Base-by-base conservation (phyloP, 2,329 filamentous ascomycete species). In the Pseudopyricularia javanii region DNA sequence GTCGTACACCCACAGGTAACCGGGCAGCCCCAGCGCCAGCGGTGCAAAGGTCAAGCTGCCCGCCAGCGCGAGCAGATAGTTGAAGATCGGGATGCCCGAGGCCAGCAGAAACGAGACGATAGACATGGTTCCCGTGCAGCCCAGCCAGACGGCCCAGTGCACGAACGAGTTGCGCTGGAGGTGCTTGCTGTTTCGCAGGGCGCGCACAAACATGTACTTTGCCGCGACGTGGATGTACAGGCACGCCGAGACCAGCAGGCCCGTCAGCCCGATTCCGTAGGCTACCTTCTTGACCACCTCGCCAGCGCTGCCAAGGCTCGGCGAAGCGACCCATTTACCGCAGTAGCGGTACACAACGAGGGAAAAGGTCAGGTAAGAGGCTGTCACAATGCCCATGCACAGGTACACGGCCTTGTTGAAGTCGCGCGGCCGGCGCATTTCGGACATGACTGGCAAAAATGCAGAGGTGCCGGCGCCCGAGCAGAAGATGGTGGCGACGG, bases 391-490 rank as follows among this genome's bases (percentile, higher is more conserved):
- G 40, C 40, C 40, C 40, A 45, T 45, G 40, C 40, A 45, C 17
- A 45, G 67, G 59, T 74, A 82, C 0, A 84, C 68, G 0, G 81
- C 74, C 62, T 82, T 83, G 55, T 72, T 73, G 63, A 78, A 85
- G 57, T 83, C 77, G 20, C 68, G 69, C 0, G 81, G 80, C 30
- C 72, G 70, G 43, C 68, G 70, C 80, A 85, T 85, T 66, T 85
- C 82, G 0, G 75, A 78, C 52, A 85, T 84, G 54, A 85, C 78
- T 4, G 80, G 79, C 2, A 85, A 65, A 59, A 83, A 85, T 2
- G 78, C 78, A 0, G 74, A 76, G 0, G 79, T 82, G 17, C 75
- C 78, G 0, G 79, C 76, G 7, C 72, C 74, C 2, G 78, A 79
- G 54, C 77, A 74, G 64, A 83, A 81, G 56, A 85, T 82, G 2